A percentile compares a stretch with the other conserved stretches of the same genome.
These are phyloP conservation scores for Berberis thunbergii DNA, from an alignment of 164 flowering plant genomes.

Conservation along the genomic window DNA sequence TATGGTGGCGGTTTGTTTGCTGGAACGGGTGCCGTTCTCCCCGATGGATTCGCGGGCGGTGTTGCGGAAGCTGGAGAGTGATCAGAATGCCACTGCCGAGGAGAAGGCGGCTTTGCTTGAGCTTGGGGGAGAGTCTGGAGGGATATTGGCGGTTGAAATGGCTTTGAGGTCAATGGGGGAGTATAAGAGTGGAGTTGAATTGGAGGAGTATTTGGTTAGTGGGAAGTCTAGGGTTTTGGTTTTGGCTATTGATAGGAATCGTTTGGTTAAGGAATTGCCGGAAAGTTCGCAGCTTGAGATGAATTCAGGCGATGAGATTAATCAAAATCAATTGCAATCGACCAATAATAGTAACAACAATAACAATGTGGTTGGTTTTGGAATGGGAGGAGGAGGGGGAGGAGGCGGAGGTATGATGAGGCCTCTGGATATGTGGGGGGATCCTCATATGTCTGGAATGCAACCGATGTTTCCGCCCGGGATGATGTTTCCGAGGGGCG, in stretches of 20 bases:
- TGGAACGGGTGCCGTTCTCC: slow-evolving; percentile 72
- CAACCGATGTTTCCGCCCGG: slow-evolving; percentile 39
- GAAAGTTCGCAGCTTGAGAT: slow-evolving; percentile 39
- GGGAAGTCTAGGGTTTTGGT: slow-evolving; percentile 85
- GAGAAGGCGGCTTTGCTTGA: slow-evolving; percentile 81
- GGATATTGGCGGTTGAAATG: slow-evolving; percentile 74
- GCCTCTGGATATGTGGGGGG: slow-evolving; percentile 65
- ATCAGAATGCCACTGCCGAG: slow-evolving; percentile 35
- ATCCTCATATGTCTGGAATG: slow-evolving; percentile 33
- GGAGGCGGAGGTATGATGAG: slow-evolving; percentile 31
- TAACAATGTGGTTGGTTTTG: slow-evolving; percentile 24
- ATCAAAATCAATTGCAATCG: slow-evolving; percentile 9
- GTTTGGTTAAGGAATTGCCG: slow-evolving; percentile 71
- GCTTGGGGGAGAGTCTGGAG: slow-evolving; percentile 75
- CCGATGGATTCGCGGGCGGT: slow-evolving; percentile 75
- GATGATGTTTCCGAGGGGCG: slow-evolving; percentile 51
- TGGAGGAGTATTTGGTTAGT: slow-evolving; percentile 72
- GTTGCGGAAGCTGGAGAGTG: slow-evolving; percentile 73
- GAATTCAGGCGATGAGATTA: slow-evolving; percentile 14
- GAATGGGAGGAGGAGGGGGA: slow-evolving; percentile 29
- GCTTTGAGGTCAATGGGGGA: slow-evolving; percentile 82
- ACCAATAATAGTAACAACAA: slow-evolving; percentile 15
- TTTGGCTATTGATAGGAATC: slow-evolving; percentile 53
- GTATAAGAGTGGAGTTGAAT: slow-evolving; percentile 61
- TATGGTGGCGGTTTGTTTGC: slow-evolving; percentile 71